A percentile compares a stretch with the other conserved stretches of the same genome.
These are phyloP conservation scores for Globisporangium abappressorium DNA, from an alignment of 352 stramenopile species.

Conservation along the genomic window DNA sequence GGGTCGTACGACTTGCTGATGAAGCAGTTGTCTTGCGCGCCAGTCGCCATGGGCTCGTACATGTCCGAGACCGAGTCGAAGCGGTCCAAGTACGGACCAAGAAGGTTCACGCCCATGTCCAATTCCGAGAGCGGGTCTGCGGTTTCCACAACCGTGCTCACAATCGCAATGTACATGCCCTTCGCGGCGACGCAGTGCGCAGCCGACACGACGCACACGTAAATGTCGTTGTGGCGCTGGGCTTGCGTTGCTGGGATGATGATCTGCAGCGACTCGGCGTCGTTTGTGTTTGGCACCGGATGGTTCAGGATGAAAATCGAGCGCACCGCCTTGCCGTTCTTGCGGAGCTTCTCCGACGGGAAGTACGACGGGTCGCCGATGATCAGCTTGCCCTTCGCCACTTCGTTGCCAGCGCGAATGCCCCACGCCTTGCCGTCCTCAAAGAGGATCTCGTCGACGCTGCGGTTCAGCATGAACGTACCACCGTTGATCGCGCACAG, in stretches of 20 bases:
- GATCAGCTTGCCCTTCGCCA: constrained; percentile 96
- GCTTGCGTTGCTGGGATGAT: constrained; percentile 98
- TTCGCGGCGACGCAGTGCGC: constrained; percentile 93
- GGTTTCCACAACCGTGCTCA: constrained; percentile 98
- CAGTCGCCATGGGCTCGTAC: constrained; percentile 92
- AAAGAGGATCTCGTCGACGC: constrained; percentile 93
- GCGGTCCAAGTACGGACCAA: constrained; percentile 95
- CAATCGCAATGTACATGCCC: constrained; percentile 98
- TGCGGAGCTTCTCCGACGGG: constrained; percentile 88
- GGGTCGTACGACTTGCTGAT: constrained; percentile 94
- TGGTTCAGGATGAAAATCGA: constrained; percentile 99
- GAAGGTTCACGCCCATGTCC: constrained; percentile 91
- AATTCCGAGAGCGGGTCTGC: constrained; percentile 95
- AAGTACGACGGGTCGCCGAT: constrained; percentile 99
- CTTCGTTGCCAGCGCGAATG: constrained; percentile 89
- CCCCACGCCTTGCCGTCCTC: constrained; percentile 94
- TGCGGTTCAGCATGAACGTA: constrained; percentile 99
- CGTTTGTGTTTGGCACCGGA: constrained; percentile 96
- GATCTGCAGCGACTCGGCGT: constrained; percentile 97
- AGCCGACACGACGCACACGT: constrained; percentile 96
- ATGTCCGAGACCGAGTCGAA: constrained; percentile 97
- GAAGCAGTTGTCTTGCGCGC: constrained; percentile 95
- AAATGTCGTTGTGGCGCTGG: constrained; percentile 97
- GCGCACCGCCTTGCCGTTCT: constrained; percentile 94
- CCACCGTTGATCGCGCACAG: constrained; percentile 98